Percentiles rank a stretch among this genome's conserved stretches.
Evolutionary conservation across 108 stramenopile species (phyloP).

Genomic region (Skeletonema menzelii): DNA sequence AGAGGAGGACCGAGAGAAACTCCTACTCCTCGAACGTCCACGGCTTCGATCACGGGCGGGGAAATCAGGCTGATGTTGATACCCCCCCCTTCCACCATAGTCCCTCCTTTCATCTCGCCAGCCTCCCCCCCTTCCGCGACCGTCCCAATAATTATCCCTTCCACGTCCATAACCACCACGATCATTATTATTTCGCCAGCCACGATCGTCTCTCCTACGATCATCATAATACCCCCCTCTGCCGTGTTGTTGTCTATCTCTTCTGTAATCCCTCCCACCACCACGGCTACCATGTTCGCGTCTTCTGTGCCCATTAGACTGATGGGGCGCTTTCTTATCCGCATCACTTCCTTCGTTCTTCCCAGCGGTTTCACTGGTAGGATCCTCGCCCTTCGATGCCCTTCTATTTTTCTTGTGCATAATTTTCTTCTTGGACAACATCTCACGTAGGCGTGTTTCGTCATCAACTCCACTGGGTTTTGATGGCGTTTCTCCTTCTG

Average conservation of each 20-base stretch:
- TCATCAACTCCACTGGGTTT: not conserved
- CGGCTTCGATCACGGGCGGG: slow-evolving; percentile 5
- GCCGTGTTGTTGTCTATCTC: slow-evolving; percentile 4
- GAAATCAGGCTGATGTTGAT: not conserved
- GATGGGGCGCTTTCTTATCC: slow-evolving; percentile 8
- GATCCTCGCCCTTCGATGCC: slow-evolving; percentile 9
- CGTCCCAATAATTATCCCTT: slow-evolving; percentile 7
- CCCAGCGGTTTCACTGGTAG: not conserved
- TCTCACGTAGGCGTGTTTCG: slow-evolving; percentile 15
- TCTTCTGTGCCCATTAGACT: not conserved
- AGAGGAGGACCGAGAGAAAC: slow-evolving; percentile 19
- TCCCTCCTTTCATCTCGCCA: slow-evolving; percentile 19
- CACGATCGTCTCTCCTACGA: slow-evolving; percentile 35
- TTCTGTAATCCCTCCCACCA: not conserved
- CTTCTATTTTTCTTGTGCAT: slow-evolving; percentile 16
- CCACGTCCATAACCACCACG: slow-evolving; percentile 18
- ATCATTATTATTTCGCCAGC: slow-evolving; percentile 4
- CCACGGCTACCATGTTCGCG: not conserved
- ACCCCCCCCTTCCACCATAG: slow-evolving; percentile 7
- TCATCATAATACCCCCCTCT: not conserved
- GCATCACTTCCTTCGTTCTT: not conserved
- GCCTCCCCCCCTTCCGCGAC: slow-evolving; percentile 22
- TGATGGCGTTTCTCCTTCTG: not conserved
- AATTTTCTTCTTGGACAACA: slow-evolving; percentile 23
- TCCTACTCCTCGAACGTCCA: slow-evolving; percentile 28